Base-by-base conservation (phyloP, 495 filamentous ascomycete genomes). In the Xylona heveae region DNA sequence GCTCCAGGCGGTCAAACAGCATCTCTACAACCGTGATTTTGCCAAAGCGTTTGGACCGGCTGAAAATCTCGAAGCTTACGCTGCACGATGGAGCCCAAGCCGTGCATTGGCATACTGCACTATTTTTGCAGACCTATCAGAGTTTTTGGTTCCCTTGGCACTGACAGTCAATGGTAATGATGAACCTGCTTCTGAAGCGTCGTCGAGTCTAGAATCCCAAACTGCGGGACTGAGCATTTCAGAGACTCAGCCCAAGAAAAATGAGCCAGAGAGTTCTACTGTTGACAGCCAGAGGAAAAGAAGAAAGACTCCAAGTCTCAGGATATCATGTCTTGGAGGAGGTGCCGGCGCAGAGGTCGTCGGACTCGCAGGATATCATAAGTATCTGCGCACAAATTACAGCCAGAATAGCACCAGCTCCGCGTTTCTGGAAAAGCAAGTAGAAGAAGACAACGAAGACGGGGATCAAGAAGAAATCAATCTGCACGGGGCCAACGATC, bases 11-110 rank as follows among this genome's bases (percentile, higher is more conserved):
- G 64, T 95, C 16, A 97, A 95, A 46, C 52, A 64, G 4, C 75
- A 83, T 35, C 59, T 95, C 1, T 94, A 74, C 46, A 70, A 79
- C 40, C 64, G 88, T 14, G 77, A 94, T 44, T 95, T 92, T 49
- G 55, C 61, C 19, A 53, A 54, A 4, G 85, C 85, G 0, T 97
- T 97, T 49, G 76, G 71, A 0, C 47, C 49, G 19, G 55, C 68
- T 23, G 68, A 71, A 27, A 56, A 70, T 24, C 57, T 90, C 13
- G 59, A 71, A 24, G 81, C 75, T 4, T 97, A 97, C 55, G 77
- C 79, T 3, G 61, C 78, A 37, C 58, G 88, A 33, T 97, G 80
- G 79, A 90, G 79, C 47, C 73, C 85, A 7, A 66, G 70, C 21
- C 52, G 88, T 24, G 78, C 80, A 2, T 54, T 93, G 17, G 80